Evolutionary conservation across 352 stramenopile species (phyloP).

Genomic region (Pythium coloratum): DNA sequence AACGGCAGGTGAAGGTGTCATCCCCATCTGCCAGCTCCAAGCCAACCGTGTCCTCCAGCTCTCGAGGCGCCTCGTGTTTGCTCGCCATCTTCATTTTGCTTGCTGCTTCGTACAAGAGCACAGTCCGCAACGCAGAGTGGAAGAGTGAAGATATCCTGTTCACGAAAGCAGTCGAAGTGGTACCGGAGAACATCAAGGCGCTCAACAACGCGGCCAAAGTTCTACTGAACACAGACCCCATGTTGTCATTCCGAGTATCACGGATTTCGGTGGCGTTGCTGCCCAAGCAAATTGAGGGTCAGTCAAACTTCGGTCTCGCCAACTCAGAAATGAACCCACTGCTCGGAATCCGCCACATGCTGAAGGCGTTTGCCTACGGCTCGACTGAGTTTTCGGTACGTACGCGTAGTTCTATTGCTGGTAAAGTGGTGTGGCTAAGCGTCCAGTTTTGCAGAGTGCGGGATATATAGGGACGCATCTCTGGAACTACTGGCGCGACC

Average conservation of each 20-base stretch:
- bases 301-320: constrained; percentile 58
- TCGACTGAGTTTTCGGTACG: constrained; percentile 27
- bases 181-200: constrained; percentile 76
- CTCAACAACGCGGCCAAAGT: constrained; percentile 74
- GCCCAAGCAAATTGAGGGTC: constrained; percentile 49
- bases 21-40: not conserved
- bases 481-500: constrained; percentile 17
- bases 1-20: not conserved
- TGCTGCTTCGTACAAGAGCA: constrained; percentile 40
- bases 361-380: constrained; percentile 36
- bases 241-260: constrained; percentile 38
- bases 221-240: constrained; percentile 45
- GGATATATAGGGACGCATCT: constrained; percentile 21
- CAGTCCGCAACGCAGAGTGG: constrained; percentile 69
- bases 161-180: constrained; percentile 45
- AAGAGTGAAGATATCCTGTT: constrained; percentile 57
- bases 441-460: constrained; percentile 5
- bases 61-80: constrained; percentile 5
- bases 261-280: constrained; percentile 39
- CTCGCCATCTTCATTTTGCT: constrained; percentile 30
- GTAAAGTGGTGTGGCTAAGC: constrained; percentile 21
- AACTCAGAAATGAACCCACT: constrained; percentile 30
- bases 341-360: constrained; percentile 50
- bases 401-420: not conserved
- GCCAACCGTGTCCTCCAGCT: not conserved